phyloP scores from a whole-genome alignment of 352 stramenopile species.

The Halophytophthora polymorphica region DNA sequence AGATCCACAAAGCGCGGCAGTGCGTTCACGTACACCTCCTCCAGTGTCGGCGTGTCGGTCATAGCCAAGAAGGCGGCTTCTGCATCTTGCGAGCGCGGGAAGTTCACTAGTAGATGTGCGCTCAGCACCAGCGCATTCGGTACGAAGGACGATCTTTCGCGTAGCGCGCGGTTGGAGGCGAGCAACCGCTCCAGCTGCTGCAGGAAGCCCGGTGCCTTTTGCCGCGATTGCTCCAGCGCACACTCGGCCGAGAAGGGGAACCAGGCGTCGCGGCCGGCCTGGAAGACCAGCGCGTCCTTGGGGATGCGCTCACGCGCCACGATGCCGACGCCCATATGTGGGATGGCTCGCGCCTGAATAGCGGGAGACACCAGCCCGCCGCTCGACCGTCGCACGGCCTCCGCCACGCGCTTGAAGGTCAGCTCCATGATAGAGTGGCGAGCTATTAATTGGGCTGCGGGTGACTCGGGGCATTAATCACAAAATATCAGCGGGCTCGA shows the following conservation, averaged over 20 bases:
- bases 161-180: slow-evolving; percentile 23
- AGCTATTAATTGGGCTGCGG: too few species aligned
- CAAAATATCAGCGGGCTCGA: not conserved
- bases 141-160: slow-evolving; percentile 39
- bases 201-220: slow-evolving; percentile 65
- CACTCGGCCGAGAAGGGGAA: slow-evolving; percentile 72
- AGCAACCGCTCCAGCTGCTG: slow-evolving; percentile 52
- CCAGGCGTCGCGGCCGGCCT: slow-evolving; percentile 54
- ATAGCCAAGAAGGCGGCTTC: slow-evolving; percentile 15
- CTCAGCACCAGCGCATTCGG: slow-evolving; percentile 64
- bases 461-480: slow-evolving; percentile 10
- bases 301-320: slow-evolving; percentile 51
- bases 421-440: too few species aligned
- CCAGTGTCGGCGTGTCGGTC: slow-evolving; percentile 21
- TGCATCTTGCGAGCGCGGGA: slow-evolving; percentile 27
- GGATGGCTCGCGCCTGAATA: slow-evolving; percentile 44
- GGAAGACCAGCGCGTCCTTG: slow-evolving; percentile 62
- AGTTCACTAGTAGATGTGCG: slow-evolving; percentile 66
- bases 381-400: slow-evolving; percentile 45
- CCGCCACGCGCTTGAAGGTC: slow-evolving; percentile 45
- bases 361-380: slow-evolving; percentile 51
- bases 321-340: slow-evolving; percentile 65
- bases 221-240: slow-evolving; percentile 54
- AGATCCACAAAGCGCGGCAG: slow-evolving; percentile 58
- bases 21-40: slow-evolving; percentile 59